Base-by-base conservation (phyloP, 2,329 filamentous ascomycete genomes). In the Allantophomopsis cytisporea region DNA sequence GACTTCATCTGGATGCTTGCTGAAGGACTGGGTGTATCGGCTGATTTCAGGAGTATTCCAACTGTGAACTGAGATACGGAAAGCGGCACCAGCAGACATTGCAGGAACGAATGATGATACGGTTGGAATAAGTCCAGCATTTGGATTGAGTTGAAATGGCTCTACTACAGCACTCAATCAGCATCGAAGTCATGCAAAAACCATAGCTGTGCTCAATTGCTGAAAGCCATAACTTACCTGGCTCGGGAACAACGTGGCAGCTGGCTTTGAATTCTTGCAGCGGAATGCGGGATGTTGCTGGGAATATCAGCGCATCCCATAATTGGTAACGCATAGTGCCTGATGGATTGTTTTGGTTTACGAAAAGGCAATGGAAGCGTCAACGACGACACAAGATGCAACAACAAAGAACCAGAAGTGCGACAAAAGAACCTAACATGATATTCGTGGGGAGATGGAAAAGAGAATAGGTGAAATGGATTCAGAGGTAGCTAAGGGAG, bases 221-320 rank as follows among this genome's bases (percentile, higher is more conserved):
- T 28, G 10, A 8, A 8, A 10, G 8, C 23, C 23, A 51, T 37
- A 35, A 39, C 34, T 17, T 45, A 62, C 63, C 61, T 46, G 54
- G 56, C 45, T 73, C 71, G 41, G 61, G 61, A 30, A 78, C 70
- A 23, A 80, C 75, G 55, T 82, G 80, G 56, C 83, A 93, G 44
- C 74, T 69, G 7, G 83, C 84, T 53, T 77, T 80, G 67, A 91
- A 94, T 59, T 93, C 86, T 57, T 84, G 83, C 40, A 88, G 60
- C 1, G 86, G 86, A 11, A 81, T 62, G 50, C 76, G 78, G 49
- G 69, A 76, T 44, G 71, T 69, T 44, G 58, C 63, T 0, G 83
- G 80, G 55, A 93, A 93, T 44, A 93, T 66, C 34, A 93, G 73
- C 40, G 91, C 72, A 52, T 94, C 86, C 86, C 85, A 93, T 52